Base-by-base conservation (phyloP, 305 asterid genomes). In the Solanum chacoense region DNA sequence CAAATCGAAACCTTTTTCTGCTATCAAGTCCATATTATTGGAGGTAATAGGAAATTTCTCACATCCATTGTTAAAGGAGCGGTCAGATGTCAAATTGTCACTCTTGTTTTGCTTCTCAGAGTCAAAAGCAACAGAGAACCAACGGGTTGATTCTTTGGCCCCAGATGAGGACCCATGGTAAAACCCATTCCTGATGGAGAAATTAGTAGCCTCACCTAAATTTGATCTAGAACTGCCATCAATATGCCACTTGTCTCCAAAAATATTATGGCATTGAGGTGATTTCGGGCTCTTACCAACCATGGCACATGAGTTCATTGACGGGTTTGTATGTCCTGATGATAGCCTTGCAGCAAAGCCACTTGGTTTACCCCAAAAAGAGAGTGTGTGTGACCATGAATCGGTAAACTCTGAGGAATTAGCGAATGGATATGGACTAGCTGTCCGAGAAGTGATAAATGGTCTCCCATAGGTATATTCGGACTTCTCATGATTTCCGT, bases 1-100 rank as follows among this genome's bases (percentile, higher is more conserved):
- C 95, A 95, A 94, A 93, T 95, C 93, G 88, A 95, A 89, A 91
- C 90, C 95, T 88, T 93, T 91, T n/a, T 87, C 88, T 37, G 94
- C 93, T 87, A 90, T 94, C 29, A 91, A 85, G 85, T 92, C 92
- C 28, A 59, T 85, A 77, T 32, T 77, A 77, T 72, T 85, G 37
- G 90, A 86, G 86, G 89, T 90, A 85, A 88, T 94, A 28, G 73
- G 88, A 38, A 89, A 90, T 90, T 86, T 88, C 88, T 91, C 94
- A 26, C 85, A 90, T 38, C 92, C 93, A 86, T 90, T 92, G 91
- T 88, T 91, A 78, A 87, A 45, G 37, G 85, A 71, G 86, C 45
- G 91, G 40, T 85, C 91, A 83, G 93, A 89, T 74, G 91, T 88
- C 84, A 90, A 55, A 86, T 90, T 88, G 34, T 88, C 92, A 50